Evolutionary conservation across 2,329 filamentous ascomycete genomes (phyloP), one percentile per base, ranked within the genome.

Genomic region (Colletotrichum higginsianum): DNA sequence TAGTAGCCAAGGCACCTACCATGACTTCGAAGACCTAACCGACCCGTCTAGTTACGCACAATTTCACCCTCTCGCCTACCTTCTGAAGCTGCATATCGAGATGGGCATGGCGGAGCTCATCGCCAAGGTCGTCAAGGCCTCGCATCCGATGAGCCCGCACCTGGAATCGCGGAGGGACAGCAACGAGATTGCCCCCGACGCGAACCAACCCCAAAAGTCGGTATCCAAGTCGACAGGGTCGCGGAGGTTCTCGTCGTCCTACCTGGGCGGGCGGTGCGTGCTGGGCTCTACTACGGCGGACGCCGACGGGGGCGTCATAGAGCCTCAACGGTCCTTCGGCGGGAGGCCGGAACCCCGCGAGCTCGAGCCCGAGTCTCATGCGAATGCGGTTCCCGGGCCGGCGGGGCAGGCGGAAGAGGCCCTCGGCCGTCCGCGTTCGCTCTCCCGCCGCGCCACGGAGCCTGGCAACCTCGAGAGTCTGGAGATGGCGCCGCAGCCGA

Each of bases 21-120:
- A 30, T 30, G 30, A 30, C 9, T 13, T 1, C 18, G 1, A 4
- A 26, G 4, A n/a, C 15, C 15, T 46, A 1, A 46, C 63, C 65
- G 6, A 63, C 2, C 3, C 0, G 3, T 3, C 0, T 5, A 80
- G 78, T 0, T 80, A 78, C 9, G 66, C 80, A 0, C 77, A 77
- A 0, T 80, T 80, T n/a, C 84, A 86, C n/a, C 84, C 85, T 0
- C 77, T 87, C 0, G 84, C 83, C 9, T 87, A 86, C 69, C 78
- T 86, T 0, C 78, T 86, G 13, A 87, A 87, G 61, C 79, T 87
- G 9, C 83, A 86, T 57, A 86, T 87, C 66, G 85, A 87, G 67
- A 85, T 87, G 82, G 81, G 80, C 18, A 87, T 87, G 84, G 84
- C 86, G 60, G 83, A 84, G 35, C 81, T 87, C 6, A 86, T 87